A percentile compares a stretch with the other conserved stretches of the same genome.
These are phyloP conservation scores for Zymoseptoria crescenta DNA, from an alignment of 2,329 filamentous ascomycete species.

Conservation along the genomic window DNA sequence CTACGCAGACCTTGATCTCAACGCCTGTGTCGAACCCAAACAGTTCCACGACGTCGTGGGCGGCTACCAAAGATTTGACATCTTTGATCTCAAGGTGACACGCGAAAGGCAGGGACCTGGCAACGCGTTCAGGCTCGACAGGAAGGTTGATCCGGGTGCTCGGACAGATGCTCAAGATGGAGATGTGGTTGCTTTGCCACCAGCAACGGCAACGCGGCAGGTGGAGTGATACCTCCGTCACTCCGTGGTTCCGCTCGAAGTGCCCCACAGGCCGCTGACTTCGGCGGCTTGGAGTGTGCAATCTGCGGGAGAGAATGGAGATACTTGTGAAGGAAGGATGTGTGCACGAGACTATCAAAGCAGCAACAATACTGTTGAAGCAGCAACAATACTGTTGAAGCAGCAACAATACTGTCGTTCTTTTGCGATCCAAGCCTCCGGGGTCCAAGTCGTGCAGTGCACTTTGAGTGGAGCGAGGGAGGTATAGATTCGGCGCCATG, in stretches of 20 bases:
- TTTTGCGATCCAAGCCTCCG: too few relatives aligned
- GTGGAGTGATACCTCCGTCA: neutral
- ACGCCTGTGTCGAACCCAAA: slow-evolving; percentile 47
- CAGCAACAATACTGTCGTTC: too few relatives aligned
- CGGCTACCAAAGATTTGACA: slow-evolving; percentile 48
- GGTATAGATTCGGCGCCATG: neutral
- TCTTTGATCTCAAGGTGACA: slow-evolving; percentile 47
- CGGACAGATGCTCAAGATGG: neutral
- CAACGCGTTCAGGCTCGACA: slow-evolving; percentile 5
- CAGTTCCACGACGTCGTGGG: slow-evolving; percentile 52
- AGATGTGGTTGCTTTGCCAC: neutral
- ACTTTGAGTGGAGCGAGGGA: too few relatives aligned
- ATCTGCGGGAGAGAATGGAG: too few relatives aligned
- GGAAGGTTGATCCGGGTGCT: neutral
- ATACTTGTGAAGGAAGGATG: too few relatives aligned
- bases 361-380: too few relatives aligned
- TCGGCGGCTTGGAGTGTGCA: too few relatives aligned
- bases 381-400: too few relatives aligned
- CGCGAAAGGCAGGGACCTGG: slow-evolving; percentile 28
- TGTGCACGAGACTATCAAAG: too few relatives aligned
- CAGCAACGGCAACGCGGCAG: neutral
- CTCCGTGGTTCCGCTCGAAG: too few relatives aligned
- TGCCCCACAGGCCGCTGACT: too few relatives aligned
- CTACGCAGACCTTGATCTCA: slow-evolving; percentile 46
- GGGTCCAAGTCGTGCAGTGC: too few relatives aligned